Conservation (phyloP, 345 rosid genomes). For the Jatropha curcas region DNA sequence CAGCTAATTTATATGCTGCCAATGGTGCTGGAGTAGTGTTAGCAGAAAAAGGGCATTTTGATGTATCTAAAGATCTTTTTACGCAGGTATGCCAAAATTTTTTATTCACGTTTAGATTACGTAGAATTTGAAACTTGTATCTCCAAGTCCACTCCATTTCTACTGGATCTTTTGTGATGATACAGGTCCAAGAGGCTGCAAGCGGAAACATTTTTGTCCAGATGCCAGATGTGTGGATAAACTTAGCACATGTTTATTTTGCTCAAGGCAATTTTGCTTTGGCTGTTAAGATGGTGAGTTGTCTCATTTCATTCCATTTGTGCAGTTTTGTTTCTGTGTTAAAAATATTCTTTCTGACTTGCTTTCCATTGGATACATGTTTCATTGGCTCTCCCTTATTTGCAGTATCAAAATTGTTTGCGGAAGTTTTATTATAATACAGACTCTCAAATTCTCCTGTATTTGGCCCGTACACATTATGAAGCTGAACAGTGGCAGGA, state of each 20-base stretch:
- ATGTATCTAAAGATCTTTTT: slow-evolving; percentile 93
- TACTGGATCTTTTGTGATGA: slow-evolving; percentile 18
- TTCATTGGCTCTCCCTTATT: slow-evolving; percentile 17
- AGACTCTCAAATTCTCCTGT: slow-evolving; percentile 88
- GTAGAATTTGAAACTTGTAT: not conserved
- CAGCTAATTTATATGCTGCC: slow-evolving; percentile 91
- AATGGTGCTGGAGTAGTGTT: slow-evolving; percentile 94
- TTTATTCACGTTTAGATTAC: slow-evolving; percentile 12
- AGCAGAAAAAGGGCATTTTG: slow-evolving; percentile 97
- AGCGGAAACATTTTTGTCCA: slow-evolving; percentile 94
- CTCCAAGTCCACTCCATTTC: not conserved
- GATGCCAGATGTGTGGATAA: slow-evolving; percentile 99
- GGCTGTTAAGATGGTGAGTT: slow-evolving; percentile 90
- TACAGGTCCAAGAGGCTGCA: slow-evolving; percentile 97
- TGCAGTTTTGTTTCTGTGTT: not conserved
- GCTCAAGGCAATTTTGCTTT: slow-evolving; percentile 95
- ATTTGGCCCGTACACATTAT: slow-evolving; percentile 92
- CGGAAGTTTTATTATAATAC: slow-evolving; percentile 86
- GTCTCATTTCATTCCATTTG: slow-evolving; percentile 10
- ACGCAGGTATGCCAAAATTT: slow-evolving; percentile 58
- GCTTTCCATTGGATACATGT: slow-evolving; percentile 12
- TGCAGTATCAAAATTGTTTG: slow-evolving; percentile 98
- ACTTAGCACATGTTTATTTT: slow-evolving; percentile 94
- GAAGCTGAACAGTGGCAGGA: slow-evolving; percentile 99
- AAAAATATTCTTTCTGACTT: not conserved